Percentiles rank a stretch among this genome's conserved stretches.
Conservation (phyloP, 202 grass and related monocot genomes). For the Panicum virgatum region DNA sequence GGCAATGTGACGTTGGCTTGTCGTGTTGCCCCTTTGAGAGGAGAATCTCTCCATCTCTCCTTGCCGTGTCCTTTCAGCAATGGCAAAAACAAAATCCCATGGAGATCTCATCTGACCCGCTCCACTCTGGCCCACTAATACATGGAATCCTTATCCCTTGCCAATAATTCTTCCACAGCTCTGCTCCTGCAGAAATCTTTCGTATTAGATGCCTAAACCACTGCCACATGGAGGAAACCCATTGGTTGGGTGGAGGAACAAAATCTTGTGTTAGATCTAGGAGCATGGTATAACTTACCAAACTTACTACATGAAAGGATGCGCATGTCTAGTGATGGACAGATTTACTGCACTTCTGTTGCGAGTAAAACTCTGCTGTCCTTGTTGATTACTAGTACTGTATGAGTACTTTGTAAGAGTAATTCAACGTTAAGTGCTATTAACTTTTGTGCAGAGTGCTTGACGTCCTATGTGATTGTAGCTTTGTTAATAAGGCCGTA, state of each 20-base stretch:
- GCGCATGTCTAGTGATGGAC: not conserved
- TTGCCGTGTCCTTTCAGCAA: slow-evolving; percentile 42
- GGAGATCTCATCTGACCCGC: not conserved
- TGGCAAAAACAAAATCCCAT: slow-evolving; percentile 26
- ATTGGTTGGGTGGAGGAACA: slow-evolving; percentile 5
- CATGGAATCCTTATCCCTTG: slow-evolving; percentile 42
- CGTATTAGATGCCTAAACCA: not conserved
- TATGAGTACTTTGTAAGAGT: not conserved
- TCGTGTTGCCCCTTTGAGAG: slow-evolving; percentile 1
- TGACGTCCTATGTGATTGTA: not conserved
- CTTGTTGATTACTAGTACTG: not conserved
- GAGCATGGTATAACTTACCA: not conserved
- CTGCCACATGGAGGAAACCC: not conserved
- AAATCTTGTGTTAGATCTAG: not conserved
- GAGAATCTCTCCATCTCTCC: slow-evolving; percentile 21
- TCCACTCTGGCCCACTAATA: not conserved
- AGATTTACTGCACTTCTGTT: no score
- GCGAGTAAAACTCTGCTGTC: not conserved
- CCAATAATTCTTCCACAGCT: slow-evolving; percentile 34
- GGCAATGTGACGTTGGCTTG: slow-evolving; percentile 14
- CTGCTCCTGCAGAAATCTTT: slow-evolving; percentile 5
- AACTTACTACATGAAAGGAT: not conserved
- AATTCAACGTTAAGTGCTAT: not conserved
- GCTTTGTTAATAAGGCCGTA: not conserved
- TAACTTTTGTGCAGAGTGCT: not conserved